A percentile compares a stretch with the other conserved stretches of the same genome.
Evolutionary conservation across 306 rosid species (phyloP).

Genomic region (Mucuna pruriens): DNA sequence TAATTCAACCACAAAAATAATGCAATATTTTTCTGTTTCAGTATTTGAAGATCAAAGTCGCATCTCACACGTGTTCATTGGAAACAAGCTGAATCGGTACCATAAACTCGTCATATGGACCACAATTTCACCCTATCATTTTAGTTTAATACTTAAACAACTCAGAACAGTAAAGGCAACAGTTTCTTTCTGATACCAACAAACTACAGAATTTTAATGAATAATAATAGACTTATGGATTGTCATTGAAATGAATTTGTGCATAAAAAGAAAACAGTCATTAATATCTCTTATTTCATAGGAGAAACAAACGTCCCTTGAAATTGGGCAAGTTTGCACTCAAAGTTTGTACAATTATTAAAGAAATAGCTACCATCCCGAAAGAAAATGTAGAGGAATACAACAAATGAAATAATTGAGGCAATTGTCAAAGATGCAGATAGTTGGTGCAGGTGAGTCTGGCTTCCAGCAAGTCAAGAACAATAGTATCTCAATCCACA

Average conservation of each 20-base stretch:
- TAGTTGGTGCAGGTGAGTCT: conserved; percentile 34
- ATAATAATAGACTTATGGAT: neutral
- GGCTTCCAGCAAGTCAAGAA: conserved; percentile 24
- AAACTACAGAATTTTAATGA: conserved; percentile 22
- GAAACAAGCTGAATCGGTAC: neutral
- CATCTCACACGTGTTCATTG: neutral
- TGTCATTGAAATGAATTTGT: neutral
- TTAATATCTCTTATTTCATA: neutral
- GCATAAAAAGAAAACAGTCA: conserved; percentile 20
- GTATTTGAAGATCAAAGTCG: conserved; percentile 12
- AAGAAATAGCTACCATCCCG: neutral
- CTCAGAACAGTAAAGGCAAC: conserved; percentile 1
- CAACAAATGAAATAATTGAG: conserved; percentile 25
- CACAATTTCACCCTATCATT: neutral
- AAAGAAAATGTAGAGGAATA: conserved; percentile 11
- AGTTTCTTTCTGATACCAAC: neutral
- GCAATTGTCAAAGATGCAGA: conserved; percentile 25
- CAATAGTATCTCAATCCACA: conserved; percentile 27
- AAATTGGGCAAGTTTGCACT: neutral
- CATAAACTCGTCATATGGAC: neutral
- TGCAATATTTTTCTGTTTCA: neutral
- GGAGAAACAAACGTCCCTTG: conserved; percentile 10
- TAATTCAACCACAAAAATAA: neutral
- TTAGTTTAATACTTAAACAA: conserved; percentile 12
- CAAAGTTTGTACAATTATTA: conserved; percentile 9